Conservation (phyloP, 2,329 filamentous ascomycete species). For the Amphichorda felina region DNA sequence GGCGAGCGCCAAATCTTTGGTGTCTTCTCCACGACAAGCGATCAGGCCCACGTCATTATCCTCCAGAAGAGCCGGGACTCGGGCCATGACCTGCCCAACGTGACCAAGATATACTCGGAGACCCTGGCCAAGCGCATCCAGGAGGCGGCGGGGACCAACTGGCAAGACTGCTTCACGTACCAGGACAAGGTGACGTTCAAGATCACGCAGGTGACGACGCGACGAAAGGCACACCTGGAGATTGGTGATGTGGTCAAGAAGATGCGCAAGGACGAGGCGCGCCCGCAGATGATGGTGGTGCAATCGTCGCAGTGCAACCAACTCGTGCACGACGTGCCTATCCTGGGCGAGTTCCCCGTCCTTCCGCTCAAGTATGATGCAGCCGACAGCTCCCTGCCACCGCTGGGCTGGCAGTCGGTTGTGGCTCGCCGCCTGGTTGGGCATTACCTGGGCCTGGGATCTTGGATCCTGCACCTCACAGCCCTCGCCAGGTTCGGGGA, state of each 20-base stretch:
- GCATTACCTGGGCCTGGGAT: slow-evolving; percentile 85
- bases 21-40: slow-evolving; percentile 72
- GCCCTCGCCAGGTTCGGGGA: slow-evolving; percentile 86
- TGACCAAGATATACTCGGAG: slow-evolving; percentile 79
- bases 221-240: slow-evolving; percentile 79
- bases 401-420: slow-evolving; percentile 86
- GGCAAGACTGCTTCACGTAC: slow-evolving; percentile 77
- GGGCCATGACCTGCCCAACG: slow-evolving; percentile 74
- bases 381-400: slow-evolving; percentile 76
- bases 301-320: slow-evolving; percentile 79
- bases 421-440: slow-evolving; percentile 76
- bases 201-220: slow-evolving; percentile 76
- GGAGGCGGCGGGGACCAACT: slow-evolving; percentile 56
- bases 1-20: slow-evolving; percentile 91
- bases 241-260: slow-evolving; percentile 82
- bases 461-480: slow-evolving; percentile 82
- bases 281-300: slow-evolving; percentile 73
- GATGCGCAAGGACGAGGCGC: slow-evolving; percentile 72
- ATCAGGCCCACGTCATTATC: slow-evolving; percentile 79
- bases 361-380: slow-evolving; percentile 72
- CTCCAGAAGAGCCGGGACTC: slow-evolving; percentile 71
- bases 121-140: slow-evolving; percentile 53
- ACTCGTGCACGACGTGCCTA: slow-evolving; percentile 74
- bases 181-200: slow-evolving; percentile 80
- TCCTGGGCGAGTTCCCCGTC: slow-evolving; percentile 74